Evolutionary conservation across 2,329 filamentous ascomycete species (phyloP), one percentile per base, ranked within the genome.

Genomic region (Dactylellina leptospora): DNA sequence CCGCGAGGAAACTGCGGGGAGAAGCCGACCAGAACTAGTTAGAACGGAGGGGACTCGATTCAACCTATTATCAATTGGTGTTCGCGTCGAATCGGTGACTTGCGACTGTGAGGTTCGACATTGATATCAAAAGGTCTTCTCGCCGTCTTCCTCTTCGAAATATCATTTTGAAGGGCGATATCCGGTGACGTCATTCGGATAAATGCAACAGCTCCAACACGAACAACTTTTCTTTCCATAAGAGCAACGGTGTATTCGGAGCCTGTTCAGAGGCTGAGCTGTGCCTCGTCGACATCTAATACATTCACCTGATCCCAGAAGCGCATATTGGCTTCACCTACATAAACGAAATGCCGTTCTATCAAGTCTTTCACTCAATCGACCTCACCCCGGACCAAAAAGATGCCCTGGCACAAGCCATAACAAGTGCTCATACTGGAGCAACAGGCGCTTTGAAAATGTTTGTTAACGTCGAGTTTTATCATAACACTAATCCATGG

Each of bases 401-500:
- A 27, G 66, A 71, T 33, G 47, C 66, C 13, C 58, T 71, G 5
- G 66, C 66, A 25, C 16, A 9, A 2, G 23, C 27, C 2, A 71
- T 71, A 56, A 71, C 66, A 25, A 33, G 63, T 30, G 66, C 66
- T 0, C 66, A 71, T 18, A 53, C 50, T 1, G 66, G 50, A 1
- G 58, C 51, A n/a, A 71, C 66, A n/a, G 66, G 66, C 18, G 58
- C 66, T 8, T 45, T 71, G 3, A 71, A 58, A 23, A 33, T 71
- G 25, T 71, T 71, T 38, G 66, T 71, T 36, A 63, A 63, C 25
- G 33, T 63, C 33, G 66, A 71, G 33, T 71, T 71, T 22, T 40
- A 71, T 27, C 66, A 63, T 42, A 71, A 71, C 27, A 71, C 66
- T 11, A 71, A 71, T 36, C 66, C 66, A 8, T 71, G 53, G 33